phyloP scores from a whole-genome alignment of 2,329 filamentous ascomycete genomes.

The Botrytis sinoallii region DNA sequence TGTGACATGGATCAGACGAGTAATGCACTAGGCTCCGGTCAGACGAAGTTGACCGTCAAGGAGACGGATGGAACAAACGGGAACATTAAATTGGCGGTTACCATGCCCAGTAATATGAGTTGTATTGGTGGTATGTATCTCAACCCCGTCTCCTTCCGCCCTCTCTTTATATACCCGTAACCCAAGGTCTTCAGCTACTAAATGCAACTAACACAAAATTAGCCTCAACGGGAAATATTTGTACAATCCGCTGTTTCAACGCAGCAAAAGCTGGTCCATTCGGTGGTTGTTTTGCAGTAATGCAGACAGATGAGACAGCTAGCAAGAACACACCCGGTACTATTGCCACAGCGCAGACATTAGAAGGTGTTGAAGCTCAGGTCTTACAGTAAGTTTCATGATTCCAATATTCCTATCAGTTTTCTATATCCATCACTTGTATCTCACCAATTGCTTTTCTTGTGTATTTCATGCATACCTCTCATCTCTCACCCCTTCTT shows the following conservation, averaged over 20 bases:
- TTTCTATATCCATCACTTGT: neutral
- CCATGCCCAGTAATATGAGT: conserved; percentile 5
- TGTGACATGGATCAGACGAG: conserved; percentile 53
- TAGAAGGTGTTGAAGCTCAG: conserved; percentile 4
- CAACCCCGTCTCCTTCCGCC: too few species aligned
- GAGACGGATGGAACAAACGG: neutral
- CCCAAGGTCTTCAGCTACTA: too few species aligned
- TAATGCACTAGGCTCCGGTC: neutral
- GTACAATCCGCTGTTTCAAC: conserved; percentile 59
- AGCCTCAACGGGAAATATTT: conserved; percentile 50
- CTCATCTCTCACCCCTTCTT: too few species aligned
- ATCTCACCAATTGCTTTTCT: too few species aligned
- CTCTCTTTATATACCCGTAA: neutral
- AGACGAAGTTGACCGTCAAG: conserved; percentile 4
- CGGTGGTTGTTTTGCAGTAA: conserved; percentile 55
- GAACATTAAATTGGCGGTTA: neutral
- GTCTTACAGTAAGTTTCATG: conserved; percentile 1
- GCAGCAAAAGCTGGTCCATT: conserved; percentile 55
- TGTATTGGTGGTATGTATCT: conserved; percentile 1
- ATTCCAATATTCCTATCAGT: too few species aligned
- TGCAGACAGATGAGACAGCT: conserved; percentile 48
- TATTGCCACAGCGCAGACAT: neutral
- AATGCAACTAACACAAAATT: neutral
- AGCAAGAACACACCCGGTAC: conserved; percentile 41
- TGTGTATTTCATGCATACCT: too few species aligned